Evolutionary conservation across 2,329 filamentous ascomycete species (phyloP).

Genomic region (Fusarium verticillioides): DNA sequence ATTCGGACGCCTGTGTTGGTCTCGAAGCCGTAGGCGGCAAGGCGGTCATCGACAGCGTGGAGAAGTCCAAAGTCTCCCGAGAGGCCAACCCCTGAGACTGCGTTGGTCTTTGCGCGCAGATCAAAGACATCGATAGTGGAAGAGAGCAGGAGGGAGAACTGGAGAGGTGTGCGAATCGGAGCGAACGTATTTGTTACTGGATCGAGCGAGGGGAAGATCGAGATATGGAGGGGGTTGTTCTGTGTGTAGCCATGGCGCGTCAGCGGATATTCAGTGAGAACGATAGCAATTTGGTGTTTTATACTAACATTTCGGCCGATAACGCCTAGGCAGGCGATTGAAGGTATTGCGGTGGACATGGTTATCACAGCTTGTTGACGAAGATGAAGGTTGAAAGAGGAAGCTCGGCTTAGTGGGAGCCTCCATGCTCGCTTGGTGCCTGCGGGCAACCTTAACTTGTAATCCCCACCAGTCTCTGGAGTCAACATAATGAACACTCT

Average conservation of each 20-base stretch:
- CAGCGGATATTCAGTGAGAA: neutral
- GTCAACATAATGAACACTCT: slow-evolving; percentile 19
- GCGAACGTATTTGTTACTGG: slow-evolving; percentile 62
- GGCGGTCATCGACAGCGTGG: slow-evolving; percentile 91
- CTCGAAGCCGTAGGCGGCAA: slow-evolving; percentile 95
- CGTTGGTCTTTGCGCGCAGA: slow-evolving; percentile 78
- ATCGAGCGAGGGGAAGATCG: slow-evolving; percentile 83
- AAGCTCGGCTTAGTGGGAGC: slow-evolving; percentile 33
- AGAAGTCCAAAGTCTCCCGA: slow-evolving; percentile 91
- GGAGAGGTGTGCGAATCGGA: slow-evolving; percentile 77
- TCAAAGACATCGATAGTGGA: slow-evolving; percentile 95
- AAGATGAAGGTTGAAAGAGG: slow-evolving; percentile 31
- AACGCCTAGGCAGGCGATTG: slow-evolving; percentile 91
- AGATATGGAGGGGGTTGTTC: slow-evolving; percentile 97
- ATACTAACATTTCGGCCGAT: slow-evolving; percentile 87
- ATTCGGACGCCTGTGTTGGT: slow-evolving; percentile 96
- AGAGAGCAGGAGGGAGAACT: slow-evolving; percentile 92
- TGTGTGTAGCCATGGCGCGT: slow-evolving; percentile 60
- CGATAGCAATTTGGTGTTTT: neutral
- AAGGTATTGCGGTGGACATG: slow-evolving; percentile 74
- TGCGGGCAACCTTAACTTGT: slow-evolving; percentile 25
- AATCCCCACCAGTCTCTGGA: slow-evolving; percentile 27
- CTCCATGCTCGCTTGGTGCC: slow-evolving; percentile 34
- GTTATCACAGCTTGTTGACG: slow-evolving; percentile 26
- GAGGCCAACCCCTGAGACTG: slow-evolving; percentile 58